A percentile compares a stretch with the other conserved stretches of the same genome.
Conservation (phyloP, 805 yeast genomes). For the Lachancea sp. region DNA sequence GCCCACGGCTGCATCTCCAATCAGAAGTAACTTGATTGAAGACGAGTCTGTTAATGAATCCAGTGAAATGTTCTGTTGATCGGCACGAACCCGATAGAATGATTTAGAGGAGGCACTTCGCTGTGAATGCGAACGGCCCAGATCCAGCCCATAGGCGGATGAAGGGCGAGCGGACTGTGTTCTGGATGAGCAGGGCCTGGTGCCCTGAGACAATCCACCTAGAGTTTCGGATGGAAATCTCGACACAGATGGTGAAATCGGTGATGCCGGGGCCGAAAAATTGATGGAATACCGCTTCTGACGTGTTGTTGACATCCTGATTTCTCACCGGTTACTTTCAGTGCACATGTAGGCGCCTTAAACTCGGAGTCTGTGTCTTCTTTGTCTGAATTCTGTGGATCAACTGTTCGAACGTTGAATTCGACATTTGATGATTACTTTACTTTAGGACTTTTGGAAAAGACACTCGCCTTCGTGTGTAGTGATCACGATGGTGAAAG, state of each 20-base stretch:
- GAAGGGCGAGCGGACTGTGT: constrained; percentile 4
- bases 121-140: not conserved
- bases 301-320: constrained; percentile 4
- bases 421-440: not conserved
- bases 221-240: constrained; percentile 1
- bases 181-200: constrained; percentile 2
- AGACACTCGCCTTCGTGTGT: not conserved
- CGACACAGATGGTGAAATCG: constrained; percentile 7
- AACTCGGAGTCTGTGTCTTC: too few species aligned
- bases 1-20: constrained; percentile 46
- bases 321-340: not conserved
- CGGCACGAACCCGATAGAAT: constrained; percentile 9
- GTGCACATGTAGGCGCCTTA: not conserved
- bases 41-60: constrained; percentile 15
- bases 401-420: not conserved
- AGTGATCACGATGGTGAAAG: not conserved
- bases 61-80: constrained; percentile 7
- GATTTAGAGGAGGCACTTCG: constrained; percentile 1
- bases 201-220: not conserved
- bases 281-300: constrained; percentile 11
- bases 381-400: too few species aligned
- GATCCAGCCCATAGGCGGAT: constrained; percentile 3
- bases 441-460: too few species aligned
- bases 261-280: constrained; percentile 12
- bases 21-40: constrained; percentile 34